Conservation (phyloP, 495 filamentous ascomycete species). For the Terfezia boudieri region DNA sequence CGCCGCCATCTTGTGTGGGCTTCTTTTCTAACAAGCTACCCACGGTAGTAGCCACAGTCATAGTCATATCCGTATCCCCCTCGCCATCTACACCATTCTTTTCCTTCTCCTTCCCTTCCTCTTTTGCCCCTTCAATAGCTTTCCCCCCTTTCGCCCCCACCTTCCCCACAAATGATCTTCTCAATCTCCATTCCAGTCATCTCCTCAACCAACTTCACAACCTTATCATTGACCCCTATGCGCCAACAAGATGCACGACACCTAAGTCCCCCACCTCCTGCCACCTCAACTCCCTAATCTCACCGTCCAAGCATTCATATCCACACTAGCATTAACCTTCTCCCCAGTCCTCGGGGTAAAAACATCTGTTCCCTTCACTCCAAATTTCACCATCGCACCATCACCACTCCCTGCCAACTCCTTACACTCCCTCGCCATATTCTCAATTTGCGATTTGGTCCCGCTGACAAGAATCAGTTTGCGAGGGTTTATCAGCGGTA, state of each 20-base stretch:
- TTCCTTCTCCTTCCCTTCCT: conserved; percentile 18
- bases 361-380: conserved; percentile 29
- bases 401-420: conserved; percentile 34
- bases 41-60: conserved; percentile 3
- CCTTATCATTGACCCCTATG: conserved; percentile 4
- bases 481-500: conserved; percentile 79
- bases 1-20: not conserved
- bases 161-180: conserved; percentile 1
- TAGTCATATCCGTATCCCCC: conserved; percentile 1
- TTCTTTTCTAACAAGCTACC: conserved; percentile 1
- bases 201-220: conserved; percentile 1
- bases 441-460: conserved; percentile 46
- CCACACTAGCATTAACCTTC: conserved; percentile 70
- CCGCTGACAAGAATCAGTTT: conserved; percentile 83
- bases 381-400: conserved; percentile 15
- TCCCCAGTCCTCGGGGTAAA: conserved; percentile 56
- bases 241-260: conserved; percentile 35
- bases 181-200: conserved; percentile 3
- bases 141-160: conserved; percentile 39
- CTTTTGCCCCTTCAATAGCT: conserved; percentile 22
- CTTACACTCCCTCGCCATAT: conserved; percentile 58
- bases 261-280: conserved; percentile 76
- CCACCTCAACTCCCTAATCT: conserved; percentile 81
- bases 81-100: not conserved
- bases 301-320: conserved; percentile 92